phyloP scores from a whole-genome alignment of 768 basidiomycete genomes.

The Neoboletus subvelutipes region DNA sequence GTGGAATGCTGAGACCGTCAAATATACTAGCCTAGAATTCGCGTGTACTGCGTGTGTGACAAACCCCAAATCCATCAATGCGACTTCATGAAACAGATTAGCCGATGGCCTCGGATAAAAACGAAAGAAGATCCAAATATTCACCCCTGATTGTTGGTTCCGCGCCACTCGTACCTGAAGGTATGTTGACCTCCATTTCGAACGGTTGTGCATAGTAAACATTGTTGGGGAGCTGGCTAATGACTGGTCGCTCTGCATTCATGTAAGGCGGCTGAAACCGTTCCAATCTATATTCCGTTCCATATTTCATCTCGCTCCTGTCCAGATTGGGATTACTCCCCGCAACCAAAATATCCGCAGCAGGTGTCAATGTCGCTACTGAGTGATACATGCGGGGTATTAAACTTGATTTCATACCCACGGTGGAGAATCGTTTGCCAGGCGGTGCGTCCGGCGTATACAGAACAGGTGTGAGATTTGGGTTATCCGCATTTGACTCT shows the following conservation, averaged over 20 bases:
- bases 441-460: constrained; percentile 56
- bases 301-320: constrained; percentile 66
- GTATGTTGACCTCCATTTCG: constrained; percentile 45
- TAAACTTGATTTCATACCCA: constrained; percentile 58
- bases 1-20: constrained; percentile 45
- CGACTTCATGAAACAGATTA: constrained; percentile 44
- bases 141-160: constrained; percentile 52
- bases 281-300: constrained; percentile 89
- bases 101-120: background rate
- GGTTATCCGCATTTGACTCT: constrained; percentile 74
- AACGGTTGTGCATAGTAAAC: constrained; percentile 48
- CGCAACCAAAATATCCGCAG: constrained; percentile 71
- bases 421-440: constrained; percentile 58
- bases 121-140: constrained; percentile 22
- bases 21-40: constrained; percentile 73
- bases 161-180: constrained; percentile 33
- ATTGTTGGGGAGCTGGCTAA: constrained; percentile 35
- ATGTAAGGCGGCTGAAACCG: constrained; percentile 85
- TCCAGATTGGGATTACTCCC: constrained; percentile 86
- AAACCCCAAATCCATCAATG: constrained; percentile 79
- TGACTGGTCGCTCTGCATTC: constrained; percentile 54
- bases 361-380: constrained; percentile 75
- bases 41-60: constrained; percentile 77
- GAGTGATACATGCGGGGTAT: constrained; percentile 83
- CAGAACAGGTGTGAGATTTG: constrained; percentile 65